Evolutionary conservation across 768 basidiomycete genomes (phyloP).

Genomic region (Boletus huronensis): DNA sequence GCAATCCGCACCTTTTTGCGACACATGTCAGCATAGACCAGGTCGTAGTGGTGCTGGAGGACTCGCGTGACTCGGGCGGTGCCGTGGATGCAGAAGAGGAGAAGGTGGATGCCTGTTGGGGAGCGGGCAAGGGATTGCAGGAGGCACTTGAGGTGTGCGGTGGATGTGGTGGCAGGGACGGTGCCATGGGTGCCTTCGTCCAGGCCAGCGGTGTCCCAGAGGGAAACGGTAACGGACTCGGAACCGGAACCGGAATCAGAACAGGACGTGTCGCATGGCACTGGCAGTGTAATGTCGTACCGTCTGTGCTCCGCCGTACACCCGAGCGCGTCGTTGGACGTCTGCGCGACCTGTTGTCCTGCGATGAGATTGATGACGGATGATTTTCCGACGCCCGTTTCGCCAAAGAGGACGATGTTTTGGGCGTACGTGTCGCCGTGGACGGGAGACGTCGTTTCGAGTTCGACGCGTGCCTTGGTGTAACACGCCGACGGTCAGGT

Average conservation of each 20-base stretch:
- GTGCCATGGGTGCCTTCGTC: neutral
- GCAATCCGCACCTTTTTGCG: constrained; percentile 2
- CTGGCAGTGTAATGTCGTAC: neutral
- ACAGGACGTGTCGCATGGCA: neutral
- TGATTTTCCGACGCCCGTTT: neutral
- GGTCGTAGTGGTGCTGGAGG: neutral
- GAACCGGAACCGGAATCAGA: neutral
- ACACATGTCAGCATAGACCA: neutral
- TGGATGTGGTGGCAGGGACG: neutral
- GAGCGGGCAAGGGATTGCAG: neutral
- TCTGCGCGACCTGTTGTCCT: neutral
- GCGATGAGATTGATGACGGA: neutral
- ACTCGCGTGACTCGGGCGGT: neutral
- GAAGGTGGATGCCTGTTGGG: neutral
- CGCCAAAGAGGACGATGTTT: neutral
- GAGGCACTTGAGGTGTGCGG: neutral
- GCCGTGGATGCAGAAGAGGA: constrained; percentile 5
- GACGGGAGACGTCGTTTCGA: neutral
- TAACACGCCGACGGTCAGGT: neutral
- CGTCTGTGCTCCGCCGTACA: neutral
- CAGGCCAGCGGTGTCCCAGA: constrained; percentile 6
- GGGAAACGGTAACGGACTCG: neutral
- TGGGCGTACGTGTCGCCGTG: too few relatives aligned
- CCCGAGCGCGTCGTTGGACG: constrained; percentile 2
- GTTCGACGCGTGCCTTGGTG: neutral